phyloP scores from a whole-genome alignment of 2,329 filamentous ascomycete species.

The Blastomyces percursus region DNA sequence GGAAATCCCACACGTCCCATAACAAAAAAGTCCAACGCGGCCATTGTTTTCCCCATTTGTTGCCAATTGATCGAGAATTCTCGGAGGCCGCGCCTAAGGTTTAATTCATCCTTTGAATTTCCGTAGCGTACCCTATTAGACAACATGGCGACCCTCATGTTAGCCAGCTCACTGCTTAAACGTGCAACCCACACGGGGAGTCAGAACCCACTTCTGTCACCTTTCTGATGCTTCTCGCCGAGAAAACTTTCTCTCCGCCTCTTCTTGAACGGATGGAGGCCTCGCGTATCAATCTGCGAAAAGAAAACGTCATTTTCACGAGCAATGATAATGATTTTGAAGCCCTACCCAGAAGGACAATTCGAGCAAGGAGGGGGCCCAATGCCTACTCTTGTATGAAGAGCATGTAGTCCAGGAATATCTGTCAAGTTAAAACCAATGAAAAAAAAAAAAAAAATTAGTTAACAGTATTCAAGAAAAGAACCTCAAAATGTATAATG shows the following conservation, averaged over 20 bases:
- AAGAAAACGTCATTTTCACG: neutral
- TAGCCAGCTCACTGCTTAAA: neutral
- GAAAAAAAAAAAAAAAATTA: neutral
- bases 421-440: constrained; percentile 40
- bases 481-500: neutral
- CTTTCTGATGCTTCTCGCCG: constrained; percentile 65
- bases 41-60: neutral
- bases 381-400: constrained; percentile 56
- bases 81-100: neutral
- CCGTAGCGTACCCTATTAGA: constrained; percentile 48
- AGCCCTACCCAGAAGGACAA: neutral
- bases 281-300: constrained; percentile 61
- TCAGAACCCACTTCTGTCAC: constrained; percentile 54
- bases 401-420: constrained; percentile 73
- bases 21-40: neutral
- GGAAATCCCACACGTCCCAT: neutral
- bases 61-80: neutral
- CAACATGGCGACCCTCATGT: neutral
- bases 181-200: constrained; percentile 3
- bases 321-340: neutral
- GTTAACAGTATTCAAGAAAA: neutral
- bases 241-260: constrained; percentile 60
- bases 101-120: constrained; percentile 9
- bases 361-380: neutral
- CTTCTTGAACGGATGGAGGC: constrained; percentile 65